Percentiles rank a stretch among this genome's conserved stretches.
Evolutionary conservation across 2,329 filamentous ascomycete species (phyloP).

Genomic region (Phaeosphaeriaceae sp.): DNA sequence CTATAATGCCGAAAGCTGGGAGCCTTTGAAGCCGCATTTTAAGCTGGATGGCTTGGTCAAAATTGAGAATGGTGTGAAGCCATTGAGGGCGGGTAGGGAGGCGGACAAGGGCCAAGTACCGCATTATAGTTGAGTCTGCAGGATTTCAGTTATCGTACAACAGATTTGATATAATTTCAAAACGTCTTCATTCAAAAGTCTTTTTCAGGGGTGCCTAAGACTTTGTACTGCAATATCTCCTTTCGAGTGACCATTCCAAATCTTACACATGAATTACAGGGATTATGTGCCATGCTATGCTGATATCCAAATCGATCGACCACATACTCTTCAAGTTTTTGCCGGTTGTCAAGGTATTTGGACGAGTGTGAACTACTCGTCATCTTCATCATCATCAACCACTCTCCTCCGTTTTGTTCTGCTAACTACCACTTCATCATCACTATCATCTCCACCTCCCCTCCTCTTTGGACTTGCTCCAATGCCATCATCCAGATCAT

Average conservation of each 20-base stretch:
- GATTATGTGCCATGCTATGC: constrained; percentile 33
- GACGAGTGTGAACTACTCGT: constrained; percentile 37
- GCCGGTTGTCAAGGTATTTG: not conserved
- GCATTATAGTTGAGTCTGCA: constrained; percentile 3
- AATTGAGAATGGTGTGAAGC: constrained; percentile 32
- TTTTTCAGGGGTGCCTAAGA: not conserved
- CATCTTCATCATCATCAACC: constrained; percentile 57
- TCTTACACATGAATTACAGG: constrained; percentile 10
- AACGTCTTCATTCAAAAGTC: too few species aligned
- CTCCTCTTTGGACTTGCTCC: constrained; percentile 51
- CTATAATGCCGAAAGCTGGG: constrained; percentile 86
- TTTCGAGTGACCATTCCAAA: not conserved
- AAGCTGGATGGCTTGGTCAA: constrained; percentile 35
- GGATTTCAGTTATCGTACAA: not conserved
- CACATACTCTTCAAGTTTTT: not conserved
- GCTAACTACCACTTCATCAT: constrained; percentile 41
- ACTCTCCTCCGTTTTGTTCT: constrained; percentile 52
- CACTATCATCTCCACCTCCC: constrained; percentile 45
- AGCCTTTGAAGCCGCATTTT: constrained; percentile 56
- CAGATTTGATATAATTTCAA: not conserved
- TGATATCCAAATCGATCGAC: constrained; percentile 13
- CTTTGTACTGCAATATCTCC: not conserved
- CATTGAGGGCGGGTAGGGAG: not conserved
- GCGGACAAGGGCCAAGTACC: constrained; percentile 9
- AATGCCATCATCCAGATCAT: constrained; percentile 56